Base-by-base conservation (phyloP, 495 filamentous ascomycete genomes). In the Amniculicola lignicola region DNA sequence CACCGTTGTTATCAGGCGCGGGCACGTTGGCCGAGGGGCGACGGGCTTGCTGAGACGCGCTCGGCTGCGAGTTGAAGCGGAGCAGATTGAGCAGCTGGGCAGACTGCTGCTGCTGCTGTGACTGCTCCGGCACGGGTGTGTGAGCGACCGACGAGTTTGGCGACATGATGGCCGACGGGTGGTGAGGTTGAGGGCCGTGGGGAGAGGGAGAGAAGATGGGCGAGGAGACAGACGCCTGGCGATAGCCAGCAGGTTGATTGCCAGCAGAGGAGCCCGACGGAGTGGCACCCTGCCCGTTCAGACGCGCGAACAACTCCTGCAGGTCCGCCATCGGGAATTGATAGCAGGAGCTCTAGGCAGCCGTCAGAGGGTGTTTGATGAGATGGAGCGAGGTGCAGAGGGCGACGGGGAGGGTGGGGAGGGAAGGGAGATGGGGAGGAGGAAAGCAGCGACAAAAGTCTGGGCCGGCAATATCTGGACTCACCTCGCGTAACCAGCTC, bases 81-180 rank as follows among this genome's bases (percentile, higher is more conserved):
- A 98, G 79, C 35, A 98, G 79, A 64, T 86, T 93, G 66, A 98
- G 77, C 59, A 98, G 72, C 65, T 85, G 89, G 39, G 71, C 82
- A 46, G 77, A 84, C 73, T 75, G 82, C 66, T 88, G 56, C 18
- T 58, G 54, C 27, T 44, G 55, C 33, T 37, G 42, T 14, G 25
- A 31, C 35, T 36, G 39, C 37, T 40, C 37, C 6, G 46, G 79
- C 71, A 48, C 81, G 76, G 62, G 72, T 63, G 54, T 74, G 48
- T 65, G 66, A 44, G 70, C 40, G 49, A 66, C 35, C 9, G 72
- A 66, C 43, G 65, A 41, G 72, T 75, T 56, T 69, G 69, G 58
- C 49, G 63, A 67, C 54, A 69, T 67, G 52, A 70, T 44, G 25
- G 65, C 61, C 9, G 68, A 69, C 22, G 51, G 37, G 45, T 70